Base-by-base conservation (phyloP, 371 early-diverging fungal species). In the Apophysomyces ossiformis region DNA sequence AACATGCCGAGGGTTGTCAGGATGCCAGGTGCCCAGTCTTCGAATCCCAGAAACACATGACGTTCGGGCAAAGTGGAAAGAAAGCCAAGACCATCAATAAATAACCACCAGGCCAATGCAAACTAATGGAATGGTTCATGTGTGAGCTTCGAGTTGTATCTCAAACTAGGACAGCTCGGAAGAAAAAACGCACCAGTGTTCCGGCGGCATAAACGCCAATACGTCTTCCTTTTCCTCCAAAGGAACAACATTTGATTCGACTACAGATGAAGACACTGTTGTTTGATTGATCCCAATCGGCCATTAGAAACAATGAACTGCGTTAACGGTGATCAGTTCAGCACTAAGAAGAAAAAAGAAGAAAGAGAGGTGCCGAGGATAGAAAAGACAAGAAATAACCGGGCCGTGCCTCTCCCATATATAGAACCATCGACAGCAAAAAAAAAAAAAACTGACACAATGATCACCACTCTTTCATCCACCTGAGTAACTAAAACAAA, bases 31-130 rank as follows among this genome's bases (percentile, higher is more conserved):
- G 85, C 79, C 90, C 90, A 93, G 71, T 93, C 93, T 57, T 90
- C 93, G 68, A 92, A 87, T 8, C 85, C 85, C n/a, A 88, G 73
- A 36, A 69, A 71, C 12, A 79, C 77, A 62, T 71, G 69, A 37
- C 72, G 66, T 57, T 77, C 73, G 32, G 68, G 60, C 43, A 72
- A 57, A 11, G 45, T 67, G 47, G 67, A 67, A 32, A 81, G 69
- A 15, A 70, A 75, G 15, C 79, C 79, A 37, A 81, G 58, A 13
- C 87, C 90, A 67, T 93, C 93, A 39, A 93, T 83, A 70, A 93
- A 93, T 47, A 85, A 65, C 93, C 93, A 93, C 92, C 93, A 93
- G 7, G 86, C 92, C 12, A 93, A n/a, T 2, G 92, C 89, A 79
- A 93, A 93, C 91, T 89, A 70, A 44, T 7, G 21, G 0, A 26